These are phyloP conservation scores for Capsicum chinense DNA, from an alignment of 257 asterid genomes.

Conservation along the genomic window DNA sequence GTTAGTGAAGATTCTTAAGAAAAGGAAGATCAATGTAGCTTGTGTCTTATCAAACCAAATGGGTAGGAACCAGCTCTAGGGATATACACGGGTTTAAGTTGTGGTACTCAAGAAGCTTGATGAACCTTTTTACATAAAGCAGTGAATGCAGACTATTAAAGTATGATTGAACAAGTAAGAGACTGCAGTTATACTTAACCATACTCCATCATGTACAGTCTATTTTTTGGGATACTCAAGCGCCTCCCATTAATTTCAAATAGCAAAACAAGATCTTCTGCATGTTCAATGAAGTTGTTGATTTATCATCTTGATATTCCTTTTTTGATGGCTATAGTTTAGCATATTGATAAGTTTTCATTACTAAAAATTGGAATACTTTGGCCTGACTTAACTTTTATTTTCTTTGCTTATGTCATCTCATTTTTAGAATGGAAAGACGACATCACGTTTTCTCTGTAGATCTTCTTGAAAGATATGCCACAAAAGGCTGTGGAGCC, in stretches of 20 bases:
- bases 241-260: neutral
- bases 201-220: neutral
- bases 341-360: too few relatives aligned
- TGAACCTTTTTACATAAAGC: neutral
- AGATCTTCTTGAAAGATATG: conserved; percentile 88
- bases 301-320: conserved; percentile 1
- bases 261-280: neutral
- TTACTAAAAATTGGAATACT: neutral
- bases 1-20: too few relatives aligned
- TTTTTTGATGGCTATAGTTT: too few relatives aligned
- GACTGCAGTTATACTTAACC: neutral
- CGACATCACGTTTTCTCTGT: conserved; percentile 84
- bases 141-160: neutral
- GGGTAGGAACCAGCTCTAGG: too few relatives aligned
- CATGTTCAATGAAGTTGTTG: conserved; percentile 7
- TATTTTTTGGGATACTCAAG: neutral
- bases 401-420: neutral
- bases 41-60: too few relatives aligned
- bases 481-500: conserved; percentile 88
- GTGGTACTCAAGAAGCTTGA: too few relatives aligned
- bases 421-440: conserved; percentile 53
- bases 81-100: too few relatives aligned
- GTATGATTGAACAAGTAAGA: neutral
- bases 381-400: conserved; percentile 20
- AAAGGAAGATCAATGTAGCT: too few relatives aligned